These are phyloP conservation scores for Cutaneotrichosporon sp. DNA, from an alignment of 1,284 basidiomycete species.

Conservation along the genomic window DNA sequence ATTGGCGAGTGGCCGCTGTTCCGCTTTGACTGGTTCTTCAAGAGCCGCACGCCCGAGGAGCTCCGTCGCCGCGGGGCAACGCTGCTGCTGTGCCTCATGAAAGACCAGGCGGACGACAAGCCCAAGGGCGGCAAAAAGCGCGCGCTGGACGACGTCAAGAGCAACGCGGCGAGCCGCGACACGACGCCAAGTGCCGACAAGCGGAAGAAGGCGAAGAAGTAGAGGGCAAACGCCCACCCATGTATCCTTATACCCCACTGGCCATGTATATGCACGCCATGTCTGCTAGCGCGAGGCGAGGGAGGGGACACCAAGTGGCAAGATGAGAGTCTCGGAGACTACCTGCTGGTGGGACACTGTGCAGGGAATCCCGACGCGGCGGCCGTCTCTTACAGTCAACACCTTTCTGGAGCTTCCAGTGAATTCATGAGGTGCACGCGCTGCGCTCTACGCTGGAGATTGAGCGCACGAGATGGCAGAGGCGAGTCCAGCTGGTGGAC, in stretches of 20 bases:
- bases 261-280: constrained; percentile 3
- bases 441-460: not conserved
- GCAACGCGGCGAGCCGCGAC: constrained; percentile 42
- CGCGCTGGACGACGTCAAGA: constrained; percentile 54
- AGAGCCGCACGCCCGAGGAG: constrained; percentile 89
- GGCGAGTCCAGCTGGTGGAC: not conserved
- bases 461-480: not conserved
- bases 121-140: constrained; percentile 54
- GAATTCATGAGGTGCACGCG: not conserved
- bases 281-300: too few relatives aligned
- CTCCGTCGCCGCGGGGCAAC: constrained; percentile 87
- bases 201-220: constrained; percentile 42
- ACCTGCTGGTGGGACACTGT: too few relatives aligned
- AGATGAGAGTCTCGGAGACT: too few relatives aligned
- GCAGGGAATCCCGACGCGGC: too few relatives aligned
- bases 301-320: too few relatives aligned
- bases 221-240: constrained; percentile 8
- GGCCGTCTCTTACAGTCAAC: not conserved
- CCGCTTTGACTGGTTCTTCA: constrained; percentile 99
- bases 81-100: constrained; percentile 85
- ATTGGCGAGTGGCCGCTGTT: constrained; percentile 96
- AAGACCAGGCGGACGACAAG: constrained; percentile 65
- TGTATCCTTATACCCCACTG: constrained; percentile 6
- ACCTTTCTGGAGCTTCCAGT: not conserved
- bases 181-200: constrained; percentile 41